These are phyloP conservation scores for Cystobasidium ongulense DNA, from an alignment of 768 basidiomycete species.

Conservation along the genomic window DNA sequence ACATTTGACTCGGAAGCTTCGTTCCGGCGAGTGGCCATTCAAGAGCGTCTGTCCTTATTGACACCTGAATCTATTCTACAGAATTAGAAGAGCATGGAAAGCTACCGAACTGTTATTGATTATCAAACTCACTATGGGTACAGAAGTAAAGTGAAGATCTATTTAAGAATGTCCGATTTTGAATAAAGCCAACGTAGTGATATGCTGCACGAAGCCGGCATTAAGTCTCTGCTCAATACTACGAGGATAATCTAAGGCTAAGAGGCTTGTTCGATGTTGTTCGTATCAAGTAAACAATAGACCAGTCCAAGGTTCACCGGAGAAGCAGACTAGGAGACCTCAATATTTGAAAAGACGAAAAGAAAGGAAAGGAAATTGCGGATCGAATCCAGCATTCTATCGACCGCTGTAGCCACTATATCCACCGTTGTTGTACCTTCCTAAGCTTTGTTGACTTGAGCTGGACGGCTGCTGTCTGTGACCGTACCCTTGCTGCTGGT, in stretches of 20 bases:
- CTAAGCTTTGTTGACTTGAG: background rate
- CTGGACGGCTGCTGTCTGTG: background rate
- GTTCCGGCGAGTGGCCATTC: too few relatives aligned
- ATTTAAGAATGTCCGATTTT: background rate
- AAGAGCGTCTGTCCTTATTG: too few relatives aligned
- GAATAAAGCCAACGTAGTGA: background rate
- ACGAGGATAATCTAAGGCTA: too few relatives aligned
- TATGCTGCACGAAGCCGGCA: too few relatives aligned
- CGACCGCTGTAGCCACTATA: background rate
- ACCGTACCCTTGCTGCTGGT: background rate
- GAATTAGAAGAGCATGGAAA: background rate
- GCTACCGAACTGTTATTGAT: background rate
- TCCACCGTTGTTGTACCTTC: background rate
- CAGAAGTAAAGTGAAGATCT: too few relatives aligned
- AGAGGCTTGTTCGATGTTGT: too few relatives aligned
- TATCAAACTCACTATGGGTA: background rate
- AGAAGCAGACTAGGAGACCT: too few relatives aligned
- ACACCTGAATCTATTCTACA: background rate
- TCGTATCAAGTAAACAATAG: too few relatives aligned
- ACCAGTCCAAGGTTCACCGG: too few relatives aligned
- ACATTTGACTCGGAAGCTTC: too few relatives aligned
- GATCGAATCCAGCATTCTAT: background rate
- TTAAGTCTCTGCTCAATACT: too few relatives aligned
- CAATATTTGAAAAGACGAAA: too few relatives aligned
- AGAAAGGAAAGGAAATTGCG: background rate